Base-by-base conservation (phyloP, 2,329 filamentous ascomycete species). In the Fusarium devonianum region DNA sequence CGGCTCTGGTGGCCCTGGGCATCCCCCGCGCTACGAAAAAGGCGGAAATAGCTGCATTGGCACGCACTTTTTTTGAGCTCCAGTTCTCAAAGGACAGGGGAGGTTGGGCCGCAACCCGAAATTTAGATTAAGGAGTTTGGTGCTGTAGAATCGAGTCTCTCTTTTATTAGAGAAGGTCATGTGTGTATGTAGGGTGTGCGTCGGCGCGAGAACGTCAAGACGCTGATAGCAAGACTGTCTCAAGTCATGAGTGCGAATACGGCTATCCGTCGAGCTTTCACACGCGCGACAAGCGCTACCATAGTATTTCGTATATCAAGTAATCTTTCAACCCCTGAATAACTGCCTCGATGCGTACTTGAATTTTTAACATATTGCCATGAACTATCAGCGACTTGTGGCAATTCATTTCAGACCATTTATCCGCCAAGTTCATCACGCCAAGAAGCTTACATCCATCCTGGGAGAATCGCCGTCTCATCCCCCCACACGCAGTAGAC, bases 21-120 rank as follows among this genome's bases (percentile, higher is more conserved):
- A 19, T n/a, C 25, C 18, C 25, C 32, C 23, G 34, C 40, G 49
- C 35, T 43, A 39, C 44, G 25, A 28, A 35, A 45, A 46, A 46
- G 43, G 44, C 46, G 28, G 32, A 41, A 59, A 55, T 43, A 44
- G 48, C 35, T 53, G 38, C 39, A 38, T 49, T 49, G 35, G 33
- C 40, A 49, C 51, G 34, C 51, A 45, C 36, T 28, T n/a, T 23
- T 30, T 51, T 35, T 34, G 19, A 11, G 14, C 4, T 21, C 9
- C 19, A 40, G 26, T 29, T 18, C 16, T 22, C 17, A 41, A 23
- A 23, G 14, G 18, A 29, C 12, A 23, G 35, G n/a, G 33, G 18
- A 18, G 29, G 38, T 49, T 49, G 28, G 50, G 46, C 32, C n/a
- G 38, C 38, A 32, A 32, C 19, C 22, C 32, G 22, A 16, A 56